phyloP scores from a whole-genome alignment of 2,329 filamentous ascomycete species.

The Curvularia verruculosa region DNA sequence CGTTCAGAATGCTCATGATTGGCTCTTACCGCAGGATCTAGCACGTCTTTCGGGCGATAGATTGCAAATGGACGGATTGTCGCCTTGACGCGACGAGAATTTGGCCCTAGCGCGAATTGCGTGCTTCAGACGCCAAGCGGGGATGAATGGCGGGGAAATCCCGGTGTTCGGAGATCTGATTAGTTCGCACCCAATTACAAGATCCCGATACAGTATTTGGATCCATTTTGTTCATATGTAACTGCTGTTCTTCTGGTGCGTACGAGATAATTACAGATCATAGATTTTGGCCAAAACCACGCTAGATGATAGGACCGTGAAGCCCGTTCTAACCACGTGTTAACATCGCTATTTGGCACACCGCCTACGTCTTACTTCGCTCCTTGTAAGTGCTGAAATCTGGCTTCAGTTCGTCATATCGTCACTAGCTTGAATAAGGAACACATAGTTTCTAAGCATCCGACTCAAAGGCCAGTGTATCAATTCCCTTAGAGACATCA shows the following conservation, averaged over 20 bases:
- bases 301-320: background rate
- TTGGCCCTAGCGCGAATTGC: constrained; percentile 38
- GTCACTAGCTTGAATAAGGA: background rate
- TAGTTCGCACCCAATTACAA: background rate
- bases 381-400: background rate
- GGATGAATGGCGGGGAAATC: constrained; percentile 19
- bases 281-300: background rate
- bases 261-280: background rate
- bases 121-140: constrained; percentile 22
- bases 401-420: background rate
- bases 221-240: background rate
- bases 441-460: background rate
- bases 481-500: background rate
- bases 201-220: background rate
- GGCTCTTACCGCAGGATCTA: constrained; percentile 24
- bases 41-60: constrained; percentile 33
- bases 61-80: constrained; percentile 32
- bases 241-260: background rate
- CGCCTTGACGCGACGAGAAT: constrained; percentile 36
- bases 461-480: background rate
- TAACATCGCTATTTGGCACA: background rate
- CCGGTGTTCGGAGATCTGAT: constrained; percentile 33
- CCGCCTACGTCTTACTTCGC: background rate
- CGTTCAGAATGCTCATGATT: constrained; percentile 35
- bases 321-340: background rate